Evolutionary conservation across 148 eudicot genomes (phyloP).

Genomic region (Rhododendron simsii): DNA sequence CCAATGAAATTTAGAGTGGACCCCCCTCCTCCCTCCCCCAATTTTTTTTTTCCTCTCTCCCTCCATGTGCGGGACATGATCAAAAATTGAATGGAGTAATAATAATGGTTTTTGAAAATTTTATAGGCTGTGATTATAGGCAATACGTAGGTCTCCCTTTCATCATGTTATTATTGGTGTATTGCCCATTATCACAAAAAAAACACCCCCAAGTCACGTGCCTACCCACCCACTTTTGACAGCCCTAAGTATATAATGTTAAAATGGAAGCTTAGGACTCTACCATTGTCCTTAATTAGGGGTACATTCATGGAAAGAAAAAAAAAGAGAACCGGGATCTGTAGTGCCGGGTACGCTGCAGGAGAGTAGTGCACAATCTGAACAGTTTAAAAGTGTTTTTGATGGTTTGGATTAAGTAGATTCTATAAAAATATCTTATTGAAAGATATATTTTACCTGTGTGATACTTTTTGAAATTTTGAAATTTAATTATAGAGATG

Average conservation of each 20-base stretch:
- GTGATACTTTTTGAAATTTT: no score
- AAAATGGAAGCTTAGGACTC: neutral
- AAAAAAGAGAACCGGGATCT: neutral
- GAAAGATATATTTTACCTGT: neutral
- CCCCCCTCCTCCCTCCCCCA: neutral
- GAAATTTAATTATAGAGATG: no score
- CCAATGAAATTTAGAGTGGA: neutral
- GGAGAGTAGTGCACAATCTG: neutral
- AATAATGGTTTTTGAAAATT: neutral
- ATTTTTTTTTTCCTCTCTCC: neutral
- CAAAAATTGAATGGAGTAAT: neutral
- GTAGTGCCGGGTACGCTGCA: neutral
- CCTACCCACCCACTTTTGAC: constrained; percentile 5
- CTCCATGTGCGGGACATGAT: constrained; percentile 2
- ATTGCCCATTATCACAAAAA: neutral
- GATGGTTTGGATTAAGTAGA: no score
- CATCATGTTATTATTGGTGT: constrained; percentile 5
- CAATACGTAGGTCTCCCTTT: neutral
- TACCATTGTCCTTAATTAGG: neutral
- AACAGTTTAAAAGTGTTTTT: no score
- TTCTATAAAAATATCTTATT: no score
- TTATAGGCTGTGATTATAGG: neutral
- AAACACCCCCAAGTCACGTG: neutral
- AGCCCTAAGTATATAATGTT: neutral
- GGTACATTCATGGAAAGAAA: neutral